Evolutionary conservation across 2,329 filamentous ascomycete species (phyloP).

Genomic region (Pseudogymnoascus sp.): DNA sequence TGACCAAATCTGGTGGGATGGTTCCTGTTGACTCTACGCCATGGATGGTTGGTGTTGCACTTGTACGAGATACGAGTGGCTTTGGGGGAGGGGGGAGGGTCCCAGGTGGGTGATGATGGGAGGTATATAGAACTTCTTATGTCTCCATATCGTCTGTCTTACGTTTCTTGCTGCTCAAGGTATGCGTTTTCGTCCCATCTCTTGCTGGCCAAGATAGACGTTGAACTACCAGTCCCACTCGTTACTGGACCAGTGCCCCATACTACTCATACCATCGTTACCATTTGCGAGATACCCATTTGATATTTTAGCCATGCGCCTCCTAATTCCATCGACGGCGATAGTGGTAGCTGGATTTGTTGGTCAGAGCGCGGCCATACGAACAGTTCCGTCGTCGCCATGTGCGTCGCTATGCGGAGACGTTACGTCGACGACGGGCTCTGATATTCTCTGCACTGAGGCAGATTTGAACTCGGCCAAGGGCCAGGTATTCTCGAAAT

Average conservation of each 20-base stretch:
- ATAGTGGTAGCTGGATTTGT: slow-evolving; percentile 9
- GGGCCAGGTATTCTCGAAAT: slow-evolving; percentile 28
- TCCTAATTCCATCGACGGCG: background rate
- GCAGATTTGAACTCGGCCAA: slow-evolving; percentile 13
- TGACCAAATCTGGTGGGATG: background rate
- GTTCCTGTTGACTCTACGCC: slow-evolving; percentile 1
- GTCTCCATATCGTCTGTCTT: background rate
- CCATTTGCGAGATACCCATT: slow-evolving; percentile 5
- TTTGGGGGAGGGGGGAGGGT: background rate
- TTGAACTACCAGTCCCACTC: background rate
- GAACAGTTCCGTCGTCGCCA: slow-evolving; percentile 4
- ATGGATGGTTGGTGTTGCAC: background rate
- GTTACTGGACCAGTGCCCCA: background rate
- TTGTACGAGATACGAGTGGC: background rate
- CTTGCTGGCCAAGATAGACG: slow-evolving; percentile 10
- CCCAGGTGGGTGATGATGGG: background rate
- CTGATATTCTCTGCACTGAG: slow-evolving; percentile 12
- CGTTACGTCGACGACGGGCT: slow-evolving; percentile 5
- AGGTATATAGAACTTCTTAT: slow-evolving; percentile 3
- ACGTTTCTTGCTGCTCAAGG: background rate
- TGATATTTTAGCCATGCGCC: slow-evolving; percentile 10
- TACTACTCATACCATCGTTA: background rate
- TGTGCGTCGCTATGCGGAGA: slow-evolving; percentile 13
- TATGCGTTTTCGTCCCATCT: slow-evolving; percentile 1
- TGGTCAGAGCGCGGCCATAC: background rate